Evolutionary conservation across 1,284 basidiomycete species (phyloP).

Genomic region (Ceratobasidium sp.): DNA sequence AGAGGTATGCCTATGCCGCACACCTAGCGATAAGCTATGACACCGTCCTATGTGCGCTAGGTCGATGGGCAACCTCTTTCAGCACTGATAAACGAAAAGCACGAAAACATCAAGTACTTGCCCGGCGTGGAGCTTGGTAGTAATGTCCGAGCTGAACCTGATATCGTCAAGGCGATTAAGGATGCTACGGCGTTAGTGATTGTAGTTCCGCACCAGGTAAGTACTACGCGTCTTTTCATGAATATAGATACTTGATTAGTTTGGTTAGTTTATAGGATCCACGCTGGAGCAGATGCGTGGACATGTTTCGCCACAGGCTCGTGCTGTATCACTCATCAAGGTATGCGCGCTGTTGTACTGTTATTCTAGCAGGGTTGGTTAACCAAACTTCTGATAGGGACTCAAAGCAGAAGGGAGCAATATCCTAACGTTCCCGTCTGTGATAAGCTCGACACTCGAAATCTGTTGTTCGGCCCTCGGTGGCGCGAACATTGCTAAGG

Average conservation of each 20-base stretch:
- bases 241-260: background rate
- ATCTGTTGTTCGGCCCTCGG: slow-evolving; percentile 65
- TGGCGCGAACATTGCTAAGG: slow-evolving; percentile 70
- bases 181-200: slow-evolving; percentile 68
- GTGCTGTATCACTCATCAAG: slow-evolving; percentile 65
- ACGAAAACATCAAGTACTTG: slow-evolving; percentile 68
- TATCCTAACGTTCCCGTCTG: slow-evolving; percentile 67
- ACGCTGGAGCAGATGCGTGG: slow-evolving; percentile 59
- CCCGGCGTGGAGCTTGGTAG: slow-evolving; percentile 65
- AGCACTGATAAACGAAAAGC: slow-evolving; percentile 66
- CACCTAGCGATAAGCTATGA: background rate
- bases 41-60: slow-evolving; percentile 51
- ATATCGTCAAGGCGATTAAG: slow-evolving; percentile 63
- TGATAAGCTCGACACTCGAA: slow-evolving; percentile 65
- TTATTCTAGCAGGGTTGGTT: background rate
- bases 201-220: slow-evolving; percentile 66
- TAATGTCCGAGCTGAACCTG: slow-evolving; percentile 65
- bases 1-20: slow-evolving; percentile 55
- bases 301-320: slow-evolving; percentile 59
- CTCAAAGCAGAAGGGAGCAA: slow-evolving; percentile 64
- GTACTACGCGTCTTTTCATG: background rate
- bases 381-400: slow-evolving; percentile 53
- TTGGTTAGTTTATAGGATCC: slow-evolving; percentile 58
- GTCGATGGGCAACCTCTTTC: slow-evolving; percentile 66
- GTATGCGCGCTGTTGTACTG: slow-evolving; percentile 28